Conservation (phyloP, 805 yeast genomes). For the Candida maesae region DNA sequence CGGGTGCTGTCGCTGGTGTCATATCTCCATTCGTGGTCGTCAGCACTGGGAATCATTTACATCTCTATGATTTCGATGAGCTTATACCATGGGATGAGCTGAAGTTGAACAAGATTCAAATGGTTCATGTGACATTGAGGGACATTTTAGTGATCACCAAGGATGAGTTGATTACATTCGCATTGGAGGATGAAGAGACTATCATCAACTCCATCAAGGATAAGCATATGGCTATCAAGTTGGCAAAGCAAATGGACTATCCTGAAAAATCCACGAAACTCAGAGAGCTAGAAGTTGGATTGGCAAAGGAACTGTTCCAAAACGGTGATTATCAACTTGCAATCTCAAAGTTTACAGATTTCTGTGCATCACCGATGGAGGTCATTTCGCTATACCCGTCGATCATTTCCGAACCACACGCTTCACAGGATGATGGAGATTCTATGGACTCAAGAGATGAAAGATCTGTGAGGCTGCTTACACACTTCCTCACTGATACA, state of each 20-base stretch:
- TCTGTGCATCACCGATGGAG: conserved; percentile 55
- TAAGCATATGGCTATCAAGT: conserved; percentile 30
- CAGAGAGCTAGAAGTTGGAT: conserved; percentile 40
- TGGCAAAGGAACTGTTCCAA: conserved; percentile 34
- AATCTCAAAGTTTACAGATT: conserved; percentile 44
- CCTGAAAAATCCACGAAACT: conserved; percentile 32
- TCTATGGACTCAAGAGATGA: no score
- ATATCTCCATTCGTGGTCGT: conserved; percentile 12
- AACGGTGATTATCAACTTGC: conserved; percentile 33
- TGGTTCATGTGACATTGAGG: background rate
- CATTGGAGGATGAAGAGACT: conserved; percentile 2
- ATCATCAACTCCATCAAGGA: conserved; percentile 8
- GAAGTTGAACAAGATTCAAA: conserved; percentile 1
- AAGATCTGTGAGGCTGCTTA: conserved; percentile 22
- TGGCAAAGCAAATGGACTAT: conserved; percentile 33
- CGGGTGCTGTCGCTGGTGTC: conserved; percentile 3
- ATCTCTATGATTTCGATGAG: conserved; percentile 4
- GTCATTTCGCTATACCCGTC: conserved; percentile 47
- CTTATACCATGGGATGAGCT: conserved; percentile 5
- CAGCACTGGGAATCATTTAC: conserved; percentile 13
- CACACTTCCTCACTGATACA: conserved; percentile 44
- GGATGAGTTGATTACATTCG: conserved; percentile 3
- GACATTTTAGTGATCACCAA: conserved; percentile 4
- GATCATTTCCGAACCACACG: conserved; percentile 22
- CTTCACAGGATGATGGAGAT: background rate